phyloP scores from a whole-genome alignment of 1,284 basidiomycete genomes.

The Microbotryum violaceum region DNA sequence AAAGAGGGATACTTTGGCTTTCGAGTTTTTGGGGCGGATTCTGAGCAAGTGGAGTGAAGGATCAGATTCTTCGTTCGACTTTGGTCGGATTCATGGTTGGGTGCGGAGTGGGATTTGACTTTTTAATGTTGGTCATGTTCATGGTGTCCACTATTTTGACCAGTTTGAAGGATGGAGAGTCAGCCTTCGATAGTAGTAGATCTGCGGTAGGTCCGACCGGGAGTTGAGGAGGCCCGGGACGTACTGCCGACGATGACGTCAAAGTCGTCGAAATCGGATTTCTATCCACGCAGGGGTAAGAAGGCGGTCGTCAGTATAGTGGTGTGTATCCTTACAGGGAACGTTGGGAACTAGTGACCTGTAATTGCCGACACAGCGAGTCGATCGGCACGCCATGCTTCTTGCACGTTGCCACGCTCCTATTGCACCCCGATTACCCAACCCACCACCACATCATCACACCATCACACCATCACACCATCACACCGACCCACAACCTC shows the following conservation, averaged over 20 bases:
- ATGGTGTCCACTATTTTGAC: conserved; percentile 8
- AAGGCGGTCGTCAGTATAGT: too few relatives aligned
- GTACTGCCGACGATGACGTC: conserved; percentile 30
- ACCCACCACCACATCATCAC: too few relatives aligned
- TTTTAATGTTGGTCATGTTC: conserved; percentile 31
- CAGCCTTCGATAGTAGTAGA: too few relatives aligned
- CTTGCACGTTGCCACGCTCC: conserved; percentile 18
- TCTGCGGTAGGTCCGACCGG: too few relatives aligned
- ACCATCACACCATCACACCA: too few relatives aligned
- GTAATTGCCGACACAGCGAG: conserved; percentile 23
- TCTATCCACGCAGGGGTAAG: conserved; percentile 1
- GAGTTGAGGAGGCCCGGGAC: too few relatives aligned
- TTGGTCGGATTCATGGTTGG: too few relatives aligned
- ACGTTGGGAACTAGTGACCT: background rate
- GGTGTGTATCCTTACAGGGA: too few relatives aligned
- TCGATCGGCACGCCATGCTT: conserved; percentile 32
- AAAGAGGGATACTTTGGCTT: conserved; percentile 29
- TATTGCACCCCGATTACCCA: too few relatives aligned
- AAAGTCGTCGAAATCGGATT: conserved; percentile 29
- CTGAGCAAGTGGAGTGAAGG: background rate
- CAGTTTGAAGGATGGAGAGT: too few relatives aligned
- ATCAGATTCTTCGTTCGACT: background rate
- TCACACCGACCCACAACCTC: too few relatives aligned
- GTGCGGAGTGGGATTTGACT: conserved; percentile 3
- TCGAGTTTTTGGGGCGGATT: conserved; percentile 11